phyloP scores from a whole-genome alignment of 2,329 filamentous ascomycete genomes.

The Metarhizium humberi region DNA sequence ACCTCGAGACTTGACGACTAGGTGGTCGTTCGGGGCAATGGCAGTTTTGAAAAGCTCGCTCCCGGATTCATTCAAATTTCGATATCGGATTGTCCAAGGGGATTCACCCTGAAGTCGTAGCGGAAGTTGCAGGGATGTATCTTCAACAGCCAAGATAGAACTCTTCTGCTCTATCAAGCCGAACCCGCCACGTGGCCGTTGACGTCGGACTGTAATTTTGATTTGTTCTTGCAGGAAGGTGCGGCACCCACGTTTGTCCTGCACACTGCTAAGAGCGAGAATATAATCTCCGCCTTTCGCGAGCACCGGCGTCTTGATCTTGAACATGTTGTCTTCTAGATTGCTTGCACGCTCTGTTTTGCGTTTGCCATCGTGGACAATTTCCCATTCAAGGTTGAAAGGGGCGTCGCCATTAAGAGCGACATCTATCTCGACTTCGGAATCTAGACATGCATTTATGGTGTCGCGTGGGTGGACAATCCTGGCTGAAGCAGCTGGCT shows the following conservation, averaged over 20 bases:
- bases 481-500: slow-evolving; percentile 79
- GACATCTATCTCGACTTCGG: slow-evolving; percentile 67
- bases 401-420: slow-evolving; percentile 73
- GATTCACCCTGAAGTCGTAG: slow-evolving; percentile 76
- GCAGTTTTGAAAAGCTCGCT: slow-evolving; percentile 39
- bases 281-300: slow-evolving; percentile 83
- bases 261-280: slow-evolving; percentile 74
- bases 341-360: slow-evolving; percentile 55
- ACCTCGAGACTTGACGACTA: slow-evolving; percentile 59
- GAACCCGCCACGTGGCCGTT: slow-evolving; percentile 80
- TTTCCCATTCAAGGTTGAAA: slow-evolving; percentile 84
- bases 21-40: slow-evolving; percentile 53
- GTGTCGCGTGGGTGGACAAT: slow-evolving; percentile 45
- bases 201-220: slow-evolving; percentile 78
- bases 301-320: slow-evolving; percentile 67
- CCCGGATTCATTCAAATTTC: slow-evolving; percentile 49
- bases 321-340: slow-evolving; percentile 54
- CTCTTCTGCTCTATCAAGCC: slow-evolving; percentile 76
- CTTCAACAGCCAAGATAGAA: slow-evolving; percentile 66
- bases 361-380: slow-evolving; percentile 81
- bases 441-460: slow-evolving; percentile 71
- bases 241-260: slow-evolving; percentile 79
- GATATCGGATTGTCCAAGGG: slow-evolving; percentile 75
- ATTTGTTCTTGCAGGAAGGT: slow-evolving; percentile 76
- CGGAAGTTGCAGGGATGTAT: slow-evolving; percentile 63